These are phyloP conservation scores for Fragaria nilgerrensis DNA, from an alignment of 306 rosid species.

Conservation along the genomic window DNA sequence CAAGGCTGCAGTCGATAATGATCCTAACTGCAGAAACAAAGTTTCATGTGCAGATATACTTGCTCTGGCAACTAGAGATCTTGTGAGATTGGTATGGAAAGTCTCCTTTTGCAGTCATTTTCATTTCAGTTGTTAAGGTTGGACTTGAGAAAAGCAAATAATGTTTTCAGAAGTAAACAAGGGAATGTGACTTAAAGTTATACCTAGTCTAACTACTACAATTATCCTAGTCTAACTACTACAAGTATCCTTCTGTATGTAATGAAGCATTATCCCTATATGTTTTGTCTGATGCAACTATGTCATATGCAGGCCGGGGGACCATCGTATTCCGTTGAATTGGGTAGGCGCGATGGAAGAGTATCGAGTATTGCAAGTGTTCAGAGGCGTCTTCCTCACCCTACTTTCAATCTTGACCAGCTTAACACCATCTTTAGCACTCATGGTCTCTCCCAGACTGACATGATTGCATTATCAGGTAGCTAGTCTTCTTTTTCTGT, in stretches of 20 bases:
- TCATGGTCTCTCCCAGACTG: constrained; percentile 35
- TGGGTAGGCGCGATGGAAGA: constrained; percentile 42
- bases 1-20: constrained; percentile 37
- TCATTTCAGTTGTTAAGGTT: not conserved
- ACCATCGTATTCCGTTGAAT: constrained; percentile 32
- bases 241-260: not conserved
- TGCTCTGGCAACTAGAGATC: constrained; percentile 46
- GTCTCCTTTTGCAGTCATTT: not conserved
- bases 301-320: constrained; percentile 32
- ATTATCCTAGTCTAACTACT: constrained; percentile 1
- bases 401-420: constrained; percentile 30
- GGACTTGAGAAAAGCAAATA: not conserved
- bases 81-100: constrained; percentile 27
- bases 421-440: constrained; percentile 28
- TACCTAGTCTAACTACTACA: not conserved
- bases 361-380: constrained; percentile 32
- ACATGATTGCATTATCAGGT: constrained; percentile 48
- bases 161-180: not conserved
- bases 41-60: constrained; percentile 48
- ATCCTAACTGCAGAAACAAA: constrained; percentile 34
- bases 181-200: constrained; percentile 7
- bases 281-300: not conserved
- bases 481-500: not conserved
- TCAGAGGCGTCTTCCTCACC: constrained; percentile 34
- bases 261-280: not conserved